Percentiles rank a stretch among this genome's conserved stretches.
phyloP scores from a whole-genome alignment of 108 stramenopile species.

The Cyclotella sp. region DNA sequence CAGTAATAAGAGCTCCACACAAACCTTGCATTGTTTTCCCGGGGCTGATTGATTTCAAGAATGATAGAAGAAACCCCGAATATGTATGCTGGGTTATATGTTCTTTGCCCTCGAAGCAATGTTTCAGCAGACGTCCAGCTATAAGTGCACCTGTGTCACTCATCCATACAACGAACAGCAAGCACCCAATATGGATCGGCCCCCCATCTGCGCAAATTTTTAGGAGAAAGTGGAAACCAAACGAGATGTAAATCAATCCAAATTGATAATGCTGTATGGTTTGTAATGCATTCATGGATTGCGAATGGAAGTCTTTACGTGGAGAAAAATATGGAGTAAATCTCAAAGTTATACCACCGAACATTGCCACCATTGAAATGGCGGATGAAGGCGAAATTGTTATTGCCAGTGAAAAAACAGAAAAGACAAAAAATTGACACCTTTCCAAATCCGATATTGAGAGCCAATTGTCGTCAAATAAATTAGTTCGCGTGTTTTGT shows the following conservation, averaged over 20 bases:
- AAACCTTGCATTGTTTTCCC: constrained; percentile 50
- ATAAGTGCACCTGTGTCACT: constrained; percentile 83
- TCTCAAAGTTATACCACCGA: constrained; percentile 22
- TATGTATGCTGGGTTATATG: neutral
- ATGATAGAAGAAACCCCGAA: constrained; percentile 20
- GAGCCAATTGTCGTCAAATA: constrained; percentile 1
- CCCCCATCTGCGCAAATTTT: constrained; percentile 50
- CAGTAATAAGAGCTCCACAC: constrained; percentile 39
- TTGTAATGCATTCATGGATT: constrained; percentile 7
- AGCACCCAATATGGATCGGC: constrained; percentile 48
- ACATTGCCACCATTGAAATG: constrained; percentile 28
- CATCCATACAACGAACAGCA: constrained; percentile 84
- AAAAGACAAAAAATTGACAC: constrained; percentile 29
- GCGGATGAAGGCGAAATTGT: constrained; percentile 30
- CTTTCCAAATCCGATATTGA: constrained; percentile 21
- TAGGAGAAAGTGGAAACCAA: constrained; percentile 68
- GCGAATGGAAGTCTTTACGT: constrained; percentile 13
- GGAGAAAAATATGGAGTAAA: constrained; percentile 31
- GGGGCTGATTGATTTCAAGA: constrained; percentile 38
- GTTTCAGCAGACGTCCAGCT: constrained; percentile 54
- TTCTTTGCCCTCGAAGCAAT: constrained; percentile 2
- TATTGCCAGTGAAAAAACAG: constrained; percentile 29
- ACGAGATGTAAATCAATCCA: constrained; percentile 67
- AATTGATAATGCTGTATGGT: constrained; percentile 57
- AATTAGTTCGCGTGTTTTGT: neutral